Conservation (phyloP, 768 basidiomycete species). For the Psilocybe tampanensis region DNA sequence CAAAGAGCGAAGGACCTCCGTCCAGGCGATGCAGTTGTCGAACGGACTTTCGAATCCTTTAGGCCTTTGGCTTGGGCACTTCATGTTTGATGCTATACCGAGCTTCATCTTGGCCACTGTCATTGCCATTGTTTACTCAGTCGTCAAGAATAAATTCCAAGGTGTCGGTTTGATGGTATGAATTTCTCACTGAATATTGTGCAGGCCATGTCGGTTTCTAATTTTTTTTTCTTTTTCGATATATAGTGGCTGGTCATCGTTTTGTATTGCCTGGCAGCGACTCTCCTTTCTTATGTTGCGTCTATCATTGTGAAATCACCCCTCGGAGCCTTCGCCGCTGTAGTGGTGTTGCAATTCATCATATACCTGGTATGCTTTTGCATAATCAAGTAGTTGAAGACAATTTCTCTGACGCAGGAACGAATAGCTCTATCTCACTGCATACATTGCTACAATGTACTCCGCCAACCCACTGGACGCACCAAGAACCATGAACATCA, state of each 20-base stretch:
- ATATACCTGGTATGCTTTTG: conserved; percentile 55
- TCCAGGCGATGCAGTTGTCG: conserved; percentile 82
- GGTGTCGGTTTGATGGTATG: conserved; percentile 65
- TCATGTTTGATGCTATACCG: conserved; percentile 70
- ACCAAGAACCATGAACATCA: conserved; percentile 14
- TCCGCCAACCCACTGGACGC: conserved; percentile 11
- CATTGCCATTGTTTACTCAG: conserved; percentile 62
- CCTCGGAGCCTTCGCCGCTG: conserved; percentile 69
- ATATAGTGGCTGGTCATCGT: conserved; percentile 69
- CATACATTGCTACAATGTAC: conserved; percentile 19
- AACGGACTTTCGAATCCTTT: conserved; percentile 72
- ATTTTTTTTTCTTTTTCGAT: too few relatives aligned
- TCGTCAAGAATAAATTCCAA: conserved; percentile 62
- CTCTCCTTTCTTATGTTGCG: conserved; percentile 67
- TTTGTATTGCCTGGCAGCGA: conserved; percentile 67
- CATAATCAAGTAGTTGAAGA: conserved; percentile 26
- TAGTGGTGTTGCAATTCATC: conserved; percentile 73
- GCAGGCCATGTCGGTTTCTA: too few relatives aligned
- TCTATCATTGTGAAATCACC: conserved; percentile 64
- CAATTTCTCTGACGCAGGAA: conserved; percentile 50
- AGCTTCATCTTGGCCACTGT: conserved; percentile 60
- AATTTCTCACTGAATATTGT: not conserved
- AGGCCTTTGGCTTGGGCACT: conserved; percentile 79
- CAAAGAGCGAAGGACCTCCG: conserved; percentile 66
- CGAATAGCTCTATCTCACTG: conserved; percentile 29